Conservation (phyloP, 148 eudicot species). For the Tetragonia tetragonoides region DNA sequence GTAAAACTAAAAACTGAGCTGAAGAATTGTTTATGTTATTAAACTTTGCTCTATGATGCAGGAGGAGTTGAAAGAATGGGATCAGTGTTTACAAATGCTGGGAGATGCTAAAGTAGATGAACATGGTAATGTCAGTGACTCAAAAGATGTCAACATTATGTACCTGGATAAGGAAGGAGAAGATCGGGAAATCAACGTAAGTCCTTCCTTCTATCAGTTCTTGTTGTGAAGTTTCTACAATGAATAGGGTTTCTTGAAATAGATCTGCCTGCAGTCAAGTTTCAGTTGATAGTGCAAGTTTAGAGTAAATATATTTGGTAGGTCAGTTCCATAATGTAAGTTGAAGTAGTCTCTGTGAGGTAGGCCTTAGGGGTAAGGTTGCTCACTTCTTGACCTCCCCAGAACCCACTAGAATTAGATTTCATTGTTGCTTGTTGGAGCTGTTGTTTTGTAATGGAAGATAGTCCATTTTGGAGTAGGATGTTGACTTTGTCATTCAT, state of each 20-base stretch:
- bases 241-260: neutral
- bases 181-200: conserved; percentile 93
- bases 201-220: conserved; percentile 18
- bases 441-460: too few species aligned
- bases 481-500: neutral
- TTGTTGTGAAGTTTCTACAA: neutral
- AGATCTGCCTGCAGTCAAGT: neutral
- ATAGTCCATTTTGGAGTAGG: neutral
- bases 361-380: neutral
- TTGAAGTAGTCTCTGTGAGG: neutral
- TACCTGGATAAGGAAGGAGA: conserved; percentile 88
- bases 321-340: neutral
- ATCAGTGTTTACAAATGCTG: conserved; percentile 91
- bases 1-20: neutral
- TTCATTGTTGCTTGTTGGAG: neutral
- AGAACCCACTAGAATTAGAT: neutral
- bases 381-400: neutral
- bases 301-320: neutral
- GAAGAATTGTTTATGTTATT: neutral
- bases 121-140: conserved; percentile 65
- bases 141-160: conserved; percentile 63
- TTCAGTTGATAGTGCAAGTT: neutral
- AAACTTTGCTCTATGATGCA: conserved; percentile 11
- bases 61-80: conserved; percentile 99
- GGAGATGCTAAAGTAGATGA: conserved; percentile 95